Evolutionary conservation across 441 rosid genomes (phyloP), one percentile per base, ranked within the genome.

Genomic region (Erysimum cheiri): DNA sequence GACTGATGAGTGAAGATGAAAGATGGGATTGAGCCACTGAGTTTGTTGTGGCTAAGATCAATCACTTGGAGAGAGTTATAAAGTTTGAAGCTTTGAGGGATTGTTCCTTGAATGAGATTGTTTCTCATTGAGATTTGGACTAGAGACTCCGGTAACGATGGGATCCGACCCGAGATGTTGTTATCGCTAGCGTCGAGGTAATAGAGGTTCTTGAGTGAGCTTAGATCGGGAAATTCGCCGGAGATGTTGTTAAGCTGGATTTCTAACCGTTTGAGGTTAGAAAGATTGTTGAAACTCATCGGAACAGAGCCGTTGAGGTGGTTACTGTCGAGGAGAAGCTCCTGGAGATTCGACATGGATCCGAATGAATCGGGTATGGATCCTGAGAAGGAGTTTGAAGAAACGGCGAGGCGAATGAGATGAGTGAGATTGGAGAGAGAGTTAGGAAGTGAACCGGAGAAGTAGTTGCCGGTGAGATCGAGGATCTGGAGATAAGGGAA

Each of bases 141-240:
- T 17, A 88, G 14, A 0, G 84, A 81, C 4, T 63, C 58, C 2
- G 92, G 88, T 15, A 87, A 50, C 1, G 73, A 62, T 2, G 90
- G 89, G 67, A 87, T 13, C 69, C 40, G 66, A 55, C 90, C 86
- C 9, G 88, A 79, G 46, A 91, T 80, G 5, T 55, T 59, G 74
- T 91, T 89, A 74, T 80, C 80, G 52, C 92, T 89, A 1, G 84
- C 85, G 72, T 91, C 93, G 1, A 91, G 74, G 79, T 80, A 87
- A 64, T 65, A 72, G 10, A 91, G 79, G 70, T 76, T 81, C 64
- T 74, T 78, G 7, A 88, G 80, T 0, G 85, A 77, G 67, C 74
- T 72, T 44, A 88, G 64, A 17, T 80, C 84, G 55, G 95, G 92
- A 15, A 88, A 77, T 73, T 78, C 79, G 13, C 89, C 92, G 14